These are phyloP conservation scores for Penicillium dipodomyicola DNA, from an alignment of 495 filamentous ascomycete genomes.

Conservation along the genomic window DNA sequence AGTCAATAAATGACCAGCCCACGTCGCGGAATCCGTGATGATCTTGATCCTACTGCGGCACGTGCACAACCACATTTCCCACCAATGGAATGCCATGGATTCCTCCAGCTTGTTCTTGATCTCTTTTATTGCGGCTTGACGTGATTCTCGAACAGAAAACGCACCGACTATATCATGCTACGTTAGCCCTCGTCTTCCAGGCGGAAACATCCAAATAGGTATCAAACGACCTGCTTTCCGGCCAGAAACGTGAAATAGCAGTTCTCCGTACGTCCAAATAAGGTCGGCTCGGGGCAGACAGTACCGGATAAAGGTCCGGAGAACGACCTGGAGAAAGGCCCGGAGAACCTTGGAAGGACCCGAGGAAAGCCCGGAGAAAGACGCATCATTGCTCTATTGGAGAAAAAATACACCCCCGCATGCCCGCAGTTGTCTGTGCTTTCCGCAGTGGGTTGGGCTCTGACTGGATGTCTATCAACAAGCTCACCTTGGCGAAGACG, in stretches of 20 bases:
- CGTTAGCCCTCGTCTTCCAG: not conserved
- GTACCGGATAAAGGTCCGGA: not conserved
- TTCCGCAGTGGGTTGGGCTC: not conserved
- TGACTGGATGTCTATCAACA: slow-evolving; percentile 8
- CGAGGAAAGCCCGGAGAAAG: not conserved
- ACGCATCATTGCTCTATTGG: not conserved
- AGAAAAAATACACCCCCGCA: slow-evolving; percentile 1
- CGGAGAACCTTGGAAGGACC: not conserved
- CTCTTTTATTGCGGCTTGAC: not conserved
- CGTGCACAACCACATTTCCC: slow-evolving; percentile 10
- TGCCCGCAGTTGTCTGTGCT: not conserved
- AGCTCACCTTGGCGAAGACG: not conserved
- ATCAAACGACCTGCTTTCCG: not conserved
- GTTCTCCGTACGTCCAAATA: not conserved
- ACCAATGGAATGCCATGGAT: slow-evolving; percentile 9
- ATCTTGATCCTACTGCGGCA: slow-evolving; percentile 9
- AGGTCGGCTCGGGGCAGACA: not conserved
- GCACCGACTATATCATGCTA: not conserved
- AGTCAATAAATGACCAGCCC: slow-evolving; percentile 2
- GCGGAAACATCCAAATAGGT: not conserved
- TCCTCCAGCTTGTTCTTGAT: not conserved
- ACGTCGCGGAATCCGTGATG: slow-evolving; percentile 4
- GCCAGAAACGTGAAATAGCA: not conserved
- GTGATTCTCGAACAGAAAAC: not conserved
- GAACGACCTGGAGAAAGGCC: not conserved